These are phyloP conservation scores for Diplotaxis tenuifolia DNA, from an alignment of 345 rosid species.

Conservation along the genomic window DNA sequence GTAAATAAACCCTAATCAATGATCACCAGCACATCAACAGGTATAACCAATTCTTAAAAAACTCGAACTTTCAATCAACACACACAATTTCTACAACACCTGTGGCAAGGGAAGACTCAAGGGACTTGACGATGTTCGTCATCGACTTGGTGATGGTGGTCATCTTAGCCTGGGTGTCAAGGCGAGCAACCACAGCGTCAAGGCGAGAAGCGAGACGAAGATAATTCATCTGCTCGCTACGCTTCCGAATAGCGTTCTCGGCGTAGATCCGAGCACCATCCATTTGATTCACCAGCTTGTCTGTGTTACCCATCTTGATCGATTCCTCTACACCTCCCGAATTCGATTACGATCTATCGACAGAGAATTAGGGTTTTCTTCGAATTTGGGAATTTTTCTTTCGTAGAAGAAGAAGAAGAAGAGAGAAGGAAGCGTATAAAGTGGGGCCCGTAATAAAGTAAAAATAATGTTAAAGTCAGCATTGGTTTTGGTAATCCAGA, in stretches of 20 bases:
- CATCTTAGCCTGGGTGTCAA: conserved; percentile 97
- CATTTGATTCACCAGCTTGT: conserved; percentile 93
- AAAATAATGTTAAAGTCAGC: conserved; percentile 11
- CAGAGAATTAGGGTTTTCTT: conserved; percentile 26
- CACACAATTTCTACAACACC: conserved; percentile 39
- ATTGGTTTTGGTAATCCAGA: conserved; percentile 3
- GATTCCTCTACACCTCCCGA: background rate
- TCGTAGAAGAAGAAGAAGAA: background rate
- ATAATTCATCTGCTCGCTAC: conserved; percentile 97
- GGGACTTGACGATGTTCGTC: conserved; percentile 87
- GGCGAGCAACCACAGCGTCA: conserved; percentile 92
- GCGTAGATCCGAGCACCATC: conserved; percentile 99
- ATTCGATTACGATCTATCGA: conserved; percentile 1
- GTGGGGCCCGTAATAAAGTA: background rate
- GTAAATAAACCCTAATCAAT: background rate
- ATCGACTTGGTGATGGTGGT: conserved; percentile 85
- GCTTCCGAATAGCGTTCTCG: conserved; percentile 91
- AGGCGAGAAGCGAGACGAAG: conserved; percentile 88
- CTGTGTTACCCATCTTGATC: conserved; percentile 78
- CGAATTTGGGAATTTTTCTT: conserved; percentile 13
- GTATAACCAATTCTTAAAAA: background rate
- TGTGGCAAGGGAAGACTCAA: conserved; percentile 79
- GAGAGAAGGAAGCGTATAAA: background rate
- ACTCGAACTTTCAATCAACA: background rate
- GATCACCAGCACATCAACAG: conserved; percentile 1